Conservation (phyloP, 2,329 filamentous ascomycete genomes). For the Drechslerella stenobrocha region DNA sequence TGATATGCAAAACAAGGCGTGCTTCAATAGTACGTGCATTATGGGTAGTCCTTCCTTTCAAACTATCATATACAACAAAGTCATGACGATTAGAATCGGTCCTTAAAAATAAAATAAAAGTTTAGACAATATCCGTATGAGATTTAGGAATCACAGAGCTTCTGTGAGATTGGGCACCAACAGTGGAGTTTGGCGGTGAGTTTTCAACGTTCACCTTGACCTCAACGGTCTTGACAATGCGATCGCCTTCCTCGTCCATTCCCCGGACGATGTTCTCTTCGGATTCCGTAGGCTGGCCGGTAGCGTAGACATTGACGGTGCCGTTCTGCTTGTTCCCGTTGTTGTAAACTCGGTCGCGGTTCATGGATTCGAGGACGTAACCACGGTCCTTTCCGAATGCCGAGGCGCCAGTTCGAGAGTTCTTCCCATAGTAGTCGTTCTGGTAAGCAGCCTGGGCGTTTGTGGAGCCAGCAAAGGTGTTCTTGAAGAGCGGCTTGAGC, state of each 20-base stretch:
- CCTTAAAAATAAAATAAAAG: slow-evolving; percentile 30
- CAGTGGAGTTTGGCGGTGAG: slow-evolving; percentile 46
- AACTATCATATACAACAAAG: slow-evolving; percentile 41
- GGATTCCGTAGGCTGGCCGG: slow-evolving; percentile 45
- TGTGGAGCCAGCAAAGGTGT: slow-evolving; percentile 41
- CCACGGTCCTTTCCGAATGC: slow-evolving; percentile 46
- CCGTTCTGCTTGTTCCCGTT: slow-evolving; percentile 42
- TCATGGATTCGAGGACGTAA: slow-evolving; percentile 47
- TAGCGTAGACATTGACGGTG: slow-evolving; percentile 47
- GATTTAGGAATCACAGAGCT: slow-evolving; percentile 44
- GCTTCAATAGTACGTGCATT: slow-evolving; percentile 8
- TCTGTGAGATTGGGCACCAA: slow-evolving; percentile 48
- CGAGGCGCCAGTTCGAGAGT: slow-evolving; percentile 41
- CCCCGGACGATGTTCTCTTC: slow-evolving; percentile 51
- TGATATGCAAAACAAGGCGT: no score
- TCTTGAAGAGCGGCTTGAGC: slow-evolving; percentile 55
- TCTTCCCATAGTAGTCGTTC: slow-evolving; percentile 40
- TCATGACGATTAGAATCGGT: slow-evolving; percentile 41
- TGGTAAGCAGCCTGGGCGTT: slow-evolving; percentile 40
- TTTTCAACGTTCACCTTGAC: slow-evolving; percentile 51
- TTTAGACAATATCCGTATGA: slow-evolving; percentile 42
- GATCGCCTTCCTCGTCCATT: slow-evolving; percentile 45
- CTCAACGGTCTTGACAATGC: slow-evolving; percentile 51
- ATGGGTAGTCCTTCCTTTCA: slow-evolving; percentile 45
- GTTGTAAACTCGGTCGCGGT: slow-evolving; percentile 47